phyloP scores from a whole-genome alignment of 768 basidiomycete genomes.

The Gymnopilus junonius region DNA sequence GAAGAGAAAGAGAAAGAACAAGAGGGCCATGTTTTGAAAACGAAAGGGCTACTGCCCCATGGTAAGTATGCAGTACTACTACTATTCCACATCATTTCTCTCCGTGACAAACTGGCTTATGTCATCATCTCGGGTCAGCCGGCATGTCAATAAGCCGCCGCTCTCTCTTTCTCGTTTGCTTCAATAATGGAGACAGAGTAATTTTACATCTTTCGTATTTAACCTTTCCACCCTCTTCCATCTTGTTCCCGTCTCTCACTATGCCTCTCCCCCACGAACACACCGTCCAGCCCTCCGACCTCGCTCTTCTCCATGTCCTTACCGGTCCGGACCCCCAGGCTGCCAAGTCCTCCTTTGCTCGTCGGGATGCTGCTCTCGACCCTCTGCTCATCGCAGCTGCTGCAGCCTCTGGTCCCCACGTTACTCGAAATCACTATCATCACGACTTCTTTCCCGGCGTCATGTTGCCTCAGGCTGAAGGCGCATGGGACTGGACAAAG shows the following conservation, averaged over 20 bases:
- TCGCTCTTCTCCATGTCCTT: constrained; percentile 68
- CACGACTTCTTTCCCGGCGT: constrained; percentile 77
- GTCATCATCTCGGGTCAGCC: constrained; percentile 18
- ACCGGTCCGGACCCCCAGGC: constrained; percentile 53
- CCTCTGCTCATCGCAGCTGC: constrained; percentile 81
- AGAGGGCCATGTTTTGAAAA: constrained; percentile 10
- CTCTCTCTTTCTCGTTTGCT: too few relatives aligned
- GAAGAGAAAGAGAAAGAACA: constrained; percentile 14
- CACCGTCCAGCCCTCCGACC: constrained; percentile 43
- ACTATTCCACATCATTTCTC: neutral
- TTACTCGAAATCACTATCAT: constrained; percentile 85
- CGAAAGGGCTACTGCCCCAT: constrained; percentile 20
- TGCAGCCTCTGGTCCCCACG: constrained; percentile 72
- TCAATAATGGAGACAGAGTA: neutral
- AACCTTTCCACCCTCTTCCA: constrained; percentile 16
- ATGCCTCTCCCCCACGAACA: constrained; percentile 25
- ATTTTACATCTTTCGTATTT: constrained; percentile 6
- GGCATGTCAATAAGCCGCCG: constrained; percentile 25
- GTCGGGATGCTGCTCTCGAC: constrained; percentile 77
- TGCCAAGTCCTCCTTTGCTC: constrained; percentile 47
- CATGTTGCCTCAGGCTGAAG: constrained; percentile 54
- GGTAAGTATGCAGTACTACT: neutral
- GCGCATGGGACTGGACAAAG: constrained; percentile 62
- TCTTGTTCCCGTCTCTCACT: constrained; percentile 9
- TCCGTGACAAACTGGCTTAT: constrained; percentile 10